Evolutionary conservation across 2,329 filamentous ascomycete species (phyloP), one percentile per base, ranked within the genome.

Genomic region (Tolypocladium ophioglossoides): DNA sequence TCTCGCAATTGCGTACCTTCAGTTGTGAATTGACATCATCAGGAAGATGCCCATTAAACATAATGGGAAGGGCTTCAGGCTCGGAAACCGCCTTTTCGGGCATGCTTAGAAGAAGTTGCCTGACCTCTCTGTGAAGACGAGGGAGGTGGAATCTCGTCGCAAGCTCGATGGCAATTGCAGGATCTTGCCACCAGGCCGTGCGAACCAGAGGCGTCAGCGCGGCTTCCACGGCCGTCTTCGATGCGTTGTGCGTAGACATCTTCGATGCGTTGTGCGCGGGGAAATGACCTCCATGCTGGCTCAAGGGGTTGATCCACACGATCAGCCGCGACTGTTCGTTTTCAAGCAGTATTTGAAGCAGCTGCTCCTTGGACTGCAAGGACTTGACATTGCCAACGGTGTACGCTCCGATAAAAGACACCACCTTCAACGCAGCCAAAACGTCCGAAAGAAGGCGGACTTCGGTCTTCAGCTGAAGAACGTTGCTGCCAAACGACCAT

Each of bases 401-500:
- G 40, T 77, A 72, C 1, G 73, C 68, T 4, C 82, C 85, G 38
- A 89, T 80, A 56, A 75, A 75, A 1, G 80, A 75, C 12, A 91
- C 79, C 3, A 74, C 77, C 58, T 84, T 83, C 57, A 99, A 72
- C 16, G 84, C 80, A 12, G 72, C 68, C 50, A 85, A 75, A 38
- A 96, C 84, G 66, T 96, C 91, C 8, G 79, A 78, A 40, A 97
- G 79, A 20, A 96, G 75, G 60, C 87, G 86, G 37, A 90, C 83
- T 70, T 99, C 94, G 0, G 95, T 92, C 74, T 95, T 97, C 52
- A 97, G 77, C 67, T 99, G 94, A 18, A 99, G 74, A 50, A 89
- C 82, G 66, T 96, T 99, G 63, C 92, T 94, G 54, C 94, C 94
- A 70, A 94, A 97, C 0, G 94, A 95, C 92, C 94, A 99, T 60